These are phyloP conservation scores for Millerago galiae DNA, from an alignment of 805 yeast species.

Conservation along the genomic window DNA sequence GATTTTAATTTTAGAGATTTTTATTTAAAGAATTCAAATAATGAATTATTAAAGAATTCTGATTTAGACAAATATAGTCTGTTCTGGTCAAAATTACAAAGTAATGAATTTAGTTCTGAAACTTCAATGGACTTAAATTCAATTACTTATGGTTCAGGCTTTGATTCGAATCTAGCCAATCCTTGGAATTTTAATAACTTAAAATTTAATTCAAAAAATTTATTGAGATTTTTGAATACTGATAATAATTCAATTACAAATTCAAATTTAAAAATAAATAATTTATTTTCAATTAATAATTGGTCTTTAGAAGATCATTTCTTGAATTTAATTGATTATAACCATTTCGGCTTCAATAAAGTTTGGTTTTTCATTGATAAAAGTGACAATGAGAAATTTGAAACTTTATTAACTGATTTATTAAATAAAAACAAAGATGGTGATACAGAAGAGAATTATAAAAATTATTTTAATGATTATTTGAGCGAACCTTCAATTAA, in stretches of 20 bases:
- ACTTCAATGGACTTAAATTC: slow-evolving; percentile 37
- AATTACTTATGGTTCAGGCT: slow-evolving; percentile 2
- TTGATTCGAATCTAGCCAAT: slow-evolving; percentile 14
- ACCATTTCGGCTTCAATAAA: slow-evolving; percentile 48
- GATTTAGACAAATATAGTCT: slow-evolving; percentile 17
- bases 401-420: slow-evolving; percentile 37
- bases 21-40: slow-evolving; percentile 45
- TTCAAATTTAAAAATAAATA: slow-evolving; percentile 44
- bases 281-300: slow-evolving; percentile 46
- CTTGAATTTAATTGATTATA: slow-evolving; percentile 45
- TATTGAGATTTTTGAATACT: slow-evolving; percentile 38
- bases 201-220: slow-evolving; percentile 41
- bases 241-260: slow-evolving; percentile 35
- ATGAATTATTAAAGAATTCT: slow-evolving; percentile 16
- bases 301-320: slow-evolving; percentile 62
- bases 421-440: neutral
- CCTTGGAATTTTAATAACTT: slow-evolving; percentile 59
- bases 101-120: slow-evolving; percentile 35
- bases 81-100: slow-evolving; percentile 11
- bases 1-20: slow-evolving; percentile 49
- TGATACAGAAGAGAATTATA: neutral
- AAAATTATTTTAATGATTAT: slow-evolving; percentile 1
- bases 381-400: slow-evolving; percentile 45
- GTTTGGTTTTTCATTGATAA: slow-evolving; percentile 63
- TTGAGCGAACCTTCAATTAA: slow-evolving; percentile 11